Base-by-base conservation (phyloP, 495 filamentous ascomycete genomes). In the Coniosporium apollinis region DNA sequence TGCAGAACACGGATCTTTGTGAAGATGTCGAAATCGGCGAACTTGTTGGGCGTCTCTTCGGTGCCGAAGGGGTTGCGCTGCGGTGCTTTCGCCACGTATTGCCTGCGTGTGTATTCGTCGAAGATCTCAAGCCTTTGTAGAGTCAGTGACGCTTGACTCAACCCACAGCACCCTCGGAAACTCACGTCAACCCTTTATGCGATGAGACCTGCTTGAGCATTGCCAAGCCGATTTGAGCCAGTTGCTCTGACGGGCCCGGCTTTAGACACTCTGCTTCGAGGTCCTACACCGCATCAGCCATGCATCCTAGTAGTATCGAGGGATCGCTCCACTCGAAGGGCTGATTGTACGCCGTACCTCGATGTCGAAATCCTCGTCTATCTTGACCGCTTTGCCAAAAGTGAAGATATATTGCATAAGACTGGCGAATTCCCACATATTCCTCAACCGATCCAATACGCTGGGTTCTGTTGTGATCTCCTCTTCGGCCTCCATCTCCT, bases 361-460 rank as follows among this genome's bases (percentile, higher is more conserved):
- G 41, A 93, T 79, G 43, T 78, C 79, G 34, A 92, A 61, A 50
- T 78, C 72, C 45, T 89, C 77, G 50, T 87, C 80, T 39, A 93
- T 78, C 58, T 87, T 91, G 56, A 91, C 75, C 28, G 77, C 72
- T 44, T 76, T 73, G 19, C 85, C 85, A 58, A 97, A 97, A 35
- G 84, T 69, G 46, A 73, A 74, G 36, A 94, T 79, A 61, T 82
- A 97, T 57, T 97, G 89, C 62, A 78, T 84, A 4, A 97, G 66
- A 51, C 83, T 85, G 30, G 89, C 82, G 57, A 97, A 94, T 55
- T 94, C 80, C 85, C 89, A 94, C 61, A 75, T 77, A 53, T 80
- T 89, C 32, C 87, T 67, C 39, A 97, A 65, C 42, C 66, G 72
- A 30, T 76, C 60, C 16, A 93, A 65, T 36, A 74, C 42, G 33